phyloP scores from a whole-genome alignment of 257 asterid species.

The Dorcoceras hygrometricum region DNA sequence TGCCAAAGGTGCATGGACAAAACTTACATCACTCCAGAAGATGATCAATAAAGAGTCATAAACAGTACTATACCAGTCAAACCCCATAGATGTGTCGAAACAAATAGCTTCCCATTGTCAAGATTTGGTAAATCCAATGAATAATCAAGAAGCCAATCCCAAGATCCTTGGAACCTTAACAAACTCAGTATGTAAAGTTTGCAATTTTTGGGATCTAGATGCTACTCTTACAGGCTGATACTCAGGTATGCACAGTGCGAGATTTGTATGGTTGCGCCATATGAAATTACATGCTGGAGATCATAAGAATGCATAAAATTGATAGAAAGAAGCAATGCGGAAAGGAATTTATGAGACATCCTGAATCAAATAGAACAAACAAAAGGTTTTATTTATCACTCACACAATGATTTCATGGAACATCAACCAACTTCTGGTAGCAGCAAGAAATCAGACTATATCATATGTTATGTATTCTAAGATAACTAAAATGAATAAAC shows the following conservation, averaged over 20 bases:
- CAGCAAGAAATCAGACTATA: background rate
- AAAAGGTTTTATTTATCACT: background rate
- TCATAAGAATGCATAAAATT: background rate
- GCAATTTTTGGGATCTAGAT: conserved; percentile 11
- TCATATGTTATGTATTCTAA: background rate
- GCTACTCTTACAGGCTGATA: conserved; percentile 7
- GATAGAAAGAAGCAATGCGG: background rate
- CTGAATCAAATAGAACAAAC: background rate
- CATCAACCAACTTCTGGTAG: background rate
- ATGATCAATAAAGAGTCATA: conserved; percentile 2
- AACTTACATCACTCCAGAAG: conserved; percentile 9
- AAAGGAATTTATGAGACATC: background rate
- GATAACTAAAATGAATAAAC: background rate
- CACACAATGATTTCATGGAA: background rate
- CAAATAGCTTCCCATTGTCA: background rate
- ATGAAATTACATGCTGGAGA: conserved; percentile 14
- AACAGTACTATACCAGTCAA: conserved; percentile 9
- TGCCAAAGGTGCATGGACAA: conserved; percentile 30
- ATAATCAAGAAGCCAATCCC: conserved; percentile 1
- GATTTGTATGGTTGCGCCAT: background rate
- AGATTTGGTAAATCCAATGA: background rate
- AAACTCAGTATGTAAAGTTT: conserved; percentile 18
- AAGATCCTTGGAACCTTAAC: conserved; percentile 13
- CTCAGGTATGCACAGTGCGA: conserved; percentile 8
- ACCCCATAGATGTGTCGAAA: background rate